Evolutionary conservation across 2,329 filamentous ascomycete species (phyloP), one percentile per base, ranked within the genome.

Genomic region (Phaeosphaeria sp.): DNA sequence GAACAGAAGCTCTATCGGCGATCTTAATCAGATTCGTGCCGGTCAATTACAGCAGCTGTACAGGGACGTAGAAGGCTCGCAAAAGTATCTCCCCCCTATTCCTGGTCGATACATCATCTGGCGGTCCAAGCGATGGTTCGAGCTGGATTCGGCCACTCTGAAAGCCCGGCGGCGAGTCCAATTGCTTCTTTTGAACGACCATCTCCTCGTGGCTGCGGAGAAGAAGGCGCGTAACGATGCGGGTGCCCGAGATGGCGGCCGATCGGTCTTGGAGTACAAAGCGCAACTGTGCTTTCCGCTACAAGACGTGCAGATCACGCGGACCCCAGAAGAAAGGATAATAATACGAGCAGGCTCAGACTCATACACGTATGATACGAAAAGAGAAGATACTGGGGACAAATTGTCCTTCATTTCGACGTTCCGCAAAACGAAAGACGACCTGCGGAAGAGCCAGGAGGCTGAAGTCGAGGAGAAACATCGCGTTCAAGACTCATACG

Each of bases 71-170:
- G 95, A 98, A 76, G 94, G 94, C 1, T 97, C 93, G 9, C 95
- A 99, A 72, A 98, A 98, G 76, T 99, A 96, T 72, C 82, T 99
- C 11, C 95, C 95, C 15, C 95, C 93, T 53, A 86, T 93, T 20
- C 88, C 91, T 20, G 94, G 93, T n/a, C 89, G 95, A 40, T 96
- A 97, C 74, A 93, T 99, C 46, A 87, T 98, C 2, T 89, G 96
- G 75, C 94, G 98, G 76, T 96, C 93, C 3, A 91, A 92, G 1
- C 87, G 90, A 48, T 99, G 95, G 95, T 91, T 98, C 57, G 94
- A 99, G 79, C 83, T 99, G 60, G 96, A 99, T 78, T 96, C 95
- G 63, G 95, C 95, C 11, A 99, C 95, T 0, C 98, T 96, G 88
- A 97, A 97, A 78, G 92, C 94, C 3, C 85, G 91, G 63, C 85